Evolutionary conservation across 495 filamentous ascomycete species (phyloP), one percentile per base, ranked within the genome.

Genomic region (Xylaria grammica): DNA sequence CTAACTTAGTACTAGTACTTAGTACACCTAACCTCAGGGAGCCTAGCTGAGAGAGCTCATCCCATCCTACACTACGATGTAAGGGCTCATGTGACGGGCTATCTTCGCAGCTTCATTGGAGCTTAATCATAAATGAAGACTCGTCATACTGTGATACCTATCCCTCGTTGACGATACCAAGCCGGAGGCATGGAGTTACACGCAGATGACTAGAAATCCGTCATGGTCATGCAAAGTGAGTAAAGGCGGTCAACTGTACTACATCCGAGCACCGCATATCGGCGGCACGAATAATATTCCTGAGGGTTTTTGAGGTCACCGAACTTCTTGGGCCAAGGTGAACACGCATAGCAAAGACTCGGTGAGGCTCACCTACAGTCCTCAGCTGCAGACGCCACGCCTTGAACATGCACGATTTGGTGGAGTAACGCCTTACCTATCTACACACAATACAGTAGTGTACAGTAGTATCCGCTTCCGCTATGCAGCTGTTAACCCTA

Each of bases 281-380:
- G 19, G 51, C 60, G 60, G 56, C 56, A 34, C 24, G 42, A 48
- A 22, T 22, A 8, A 15, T 10, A 17, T 22, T 30, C 22, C 9
- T 48, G 11, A 38, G 3, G 40, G 32, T 36, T 11, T 45, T 27
- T n/a, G 36, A 44, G 49, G 36, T 27, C 32, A 22, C 24, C 52
- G 51, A 56, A 15, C 3, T 34, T 26, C n/a, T 42, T 29, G 22
- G 32, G 10, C 19, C 34, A 29, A 55, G 60, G 49, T 55, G 51
- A 55, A 32, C 24, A 40, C 46, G 44, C 32, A 50, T 58, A 44
- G 62, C 45, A 56, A 56, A 56, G 52, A 57, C 62, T 57, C 62
- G 62, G 62, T 58, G 62, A 58, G 51, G 42, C 51, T 64, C 62
- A 58, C 53, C 62, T 42, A 42, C 61, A 26, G 45, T 64, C 46